Evolutionary conservation across 2,329 filamentous ascomycete species (phyloP).

Genomic region (Fonsecaea monophora): DNA sequence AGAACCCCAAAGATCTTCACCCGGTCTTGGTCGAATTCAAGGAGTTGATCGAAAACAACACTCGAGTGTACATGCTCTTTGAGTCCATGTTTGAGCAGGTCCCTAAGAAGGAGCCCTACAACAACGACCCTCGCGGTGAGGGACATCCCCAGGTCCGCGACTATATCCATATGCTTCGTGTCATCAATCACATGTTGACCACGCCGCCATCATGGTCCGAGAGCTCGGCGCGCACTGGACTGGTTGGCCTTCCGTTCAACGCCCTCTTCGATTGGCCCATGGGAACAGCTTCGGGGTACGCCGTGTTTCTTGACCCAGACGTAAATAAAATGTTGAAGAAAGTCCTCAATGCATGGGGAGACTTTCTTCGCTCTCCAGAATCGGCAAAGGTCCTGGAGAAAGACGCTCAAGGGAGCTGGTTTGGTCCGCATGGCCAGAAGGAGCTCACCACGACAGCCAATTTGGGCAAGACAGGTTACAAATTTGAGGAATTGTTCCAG

Average conservation of each 20-base stretch:
- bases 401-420: constrained; percentile 49
- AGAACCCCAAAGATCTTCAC: constrained; percentile 58
- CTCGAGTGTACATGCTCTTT: constrained; percentile 71
- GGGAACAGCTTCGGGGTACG: constrained; percentile 61
- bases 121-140: constrained; percentile 60
- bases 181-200: constrained; percentile 65
- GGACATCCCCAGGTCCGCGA: constrained; percentile 69
- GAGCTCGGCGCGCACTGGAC: constrained; percentile 45
- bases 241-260: constrained; percentile 64
- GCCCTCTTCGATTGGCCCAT: constrained; percentile 67
- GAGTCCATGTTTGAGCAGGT: constrained; percentile 72
- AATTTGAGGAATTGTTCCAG: constrained; percentile 44
- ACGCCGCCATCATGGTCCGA: constrained; percentile 53
- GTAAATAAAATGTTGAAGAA: constrained; percentile 62
- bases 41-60: constrained; percentile 67
- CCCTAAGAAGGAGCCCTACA: constrained; percentile 66
- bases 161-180: constrained; percentile 69
- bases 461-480: constrained; percentile 37
- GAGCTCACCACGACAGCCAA: constrained; percentile 46
- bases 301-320: constrained; percentile 60
- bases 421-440: constrained; percentile 48
- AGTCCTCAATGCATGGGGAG: constrained; percentile 58
- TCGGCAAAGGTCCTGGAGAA: constrained; percentile 58
- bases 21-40: constrained; percentile 71
- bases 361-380: constrained; percentile 54